phyloP scores from a whole-genome alignment of 2,329 filamentous ascomycete species.

The Colletotrichum liaoningense region DNA sequence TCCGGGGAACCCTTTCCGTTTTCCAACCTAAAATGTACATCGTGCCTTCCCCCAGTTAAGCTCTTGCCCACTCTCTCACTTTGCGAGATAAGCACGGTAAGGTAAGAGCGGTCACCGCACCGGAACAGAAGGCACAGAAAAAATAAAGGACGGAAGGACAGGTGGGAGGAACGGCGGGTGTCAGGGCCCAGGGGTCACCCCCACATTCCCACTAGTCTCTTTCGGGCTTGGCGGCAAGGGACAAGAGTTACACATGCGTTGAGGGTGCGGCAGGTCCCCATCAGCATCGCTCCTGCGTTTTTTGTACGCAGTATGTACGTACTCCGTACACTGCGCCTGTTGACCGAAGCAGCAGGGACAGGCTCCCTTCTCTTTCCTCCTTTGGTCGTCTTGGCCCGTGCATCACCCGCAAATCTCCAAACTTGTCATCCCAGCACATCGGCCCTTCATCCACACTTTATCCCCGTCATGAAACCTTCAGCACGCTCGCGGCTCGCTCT shows the following conservation, averaged over 20 bases:
- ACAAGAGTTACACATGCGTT: slow-evolving; percentile 19
- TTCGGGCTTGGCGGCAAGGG: slow-evolving; percentile 14
- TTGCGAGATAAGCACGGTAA: not conserved
- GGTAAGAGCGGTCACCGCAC: not conserved
- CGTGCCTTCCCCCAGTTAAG: not conserved
- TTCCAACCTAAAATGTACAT: not conserved
- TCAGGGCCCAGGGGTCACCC: slow-evolving; percentile 16
- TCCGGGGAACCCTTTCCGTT: slow-evolving; percentile 9
- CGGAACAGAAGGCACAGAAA: slow-evolving; percentile 7
- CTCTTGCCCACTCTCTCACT: too few relatives aligned
- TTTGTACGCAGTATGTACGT: not conserved
- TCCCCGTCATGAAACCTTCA: slow-evolving; percentile 28
- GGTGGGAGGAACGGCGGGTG: not conserved
- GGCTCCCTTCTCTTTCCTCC: not conserved
- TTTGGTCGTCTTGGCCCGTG: slow-evolving; percentile 25
- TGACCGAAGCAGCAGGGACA: not conserved
- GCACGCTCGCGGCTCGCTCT: not conserved
- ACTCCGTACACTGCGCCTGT: not conserved
- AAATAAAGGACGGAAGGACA: slow-evolving; percentile 9
- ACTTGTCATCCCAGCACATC: slow-evolving; percentile 23
- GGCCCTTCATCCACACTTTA: slow-evolving; percentile 18
- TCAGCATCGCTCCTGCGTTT: not conserved
- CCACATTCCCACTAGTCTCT: slow-evolving; percentile 11
- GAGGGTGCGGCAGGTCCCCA: not conserved
- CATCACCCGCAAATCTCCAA: slow-evolving; percentile 32